Evolutionary conservation across 169 alveolate genomes (phyloP), one percentile per base, ranked within the genome.

Genomic region (Cystoisospora suis): DNA sequence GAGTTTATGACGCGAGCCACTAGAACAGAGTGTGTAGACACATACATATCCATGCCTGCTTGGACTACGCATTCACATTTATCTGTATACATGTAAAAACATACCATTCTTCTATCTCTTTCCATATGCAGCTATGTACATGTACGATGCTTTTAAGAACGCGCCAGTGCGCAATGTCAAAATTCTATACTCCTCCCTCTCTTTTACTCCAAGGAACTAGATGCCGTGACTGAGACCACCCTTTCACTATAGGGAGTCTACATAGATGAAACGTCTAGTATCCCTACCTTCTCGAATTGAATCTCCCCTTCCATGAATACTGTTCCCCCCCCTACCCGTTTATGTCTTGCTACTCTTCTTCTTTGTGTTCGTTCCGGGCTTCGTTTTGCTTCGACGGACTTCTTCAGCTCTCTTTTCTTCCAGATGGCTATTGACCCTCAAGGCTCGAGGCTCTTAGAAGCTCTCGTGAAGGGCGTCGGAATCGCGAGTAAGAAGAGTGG

Each of bases 381-480:
- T n/a, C n/a, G 65, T 53, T 23, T 53, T 23, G 65, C 29, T 23
- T 12, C 65, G 65, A 53, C 65, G 65, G 65, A 23, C 65, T 15
- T 53, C 47, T 77, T 34, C 86, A 86, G 90, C 5, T 59, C 90
- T 32, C 61, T 65, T 4, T 70, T 86, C 44, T 70, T 59, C 75
- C 65, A 49, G 29, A 46, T 86, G 83, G 79, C 90, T 47, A 65
- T 36, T 36, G 75, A 86, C 85, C 27, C 46, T 47, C 85, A 59
- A 40, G 79, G 83, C 45, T 86, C 89, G 0, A 77, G 89, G 29
- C 65, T 83, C 34, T 36, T 83, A 32, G 83, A 72, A 17, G 83
- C 42, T 38, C 20, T 72, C 15, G 83, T 38, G 36, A 32, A 38
- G 83, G 7, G 53, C 56, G 32, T 6, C 77, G 9, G 75, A 6